These are phyloP conservation scores for Hypoxylon sp. DNA, from an alignment of 2,329 filamentous ascomycete species.

Conservation along the genomic window DNA sequence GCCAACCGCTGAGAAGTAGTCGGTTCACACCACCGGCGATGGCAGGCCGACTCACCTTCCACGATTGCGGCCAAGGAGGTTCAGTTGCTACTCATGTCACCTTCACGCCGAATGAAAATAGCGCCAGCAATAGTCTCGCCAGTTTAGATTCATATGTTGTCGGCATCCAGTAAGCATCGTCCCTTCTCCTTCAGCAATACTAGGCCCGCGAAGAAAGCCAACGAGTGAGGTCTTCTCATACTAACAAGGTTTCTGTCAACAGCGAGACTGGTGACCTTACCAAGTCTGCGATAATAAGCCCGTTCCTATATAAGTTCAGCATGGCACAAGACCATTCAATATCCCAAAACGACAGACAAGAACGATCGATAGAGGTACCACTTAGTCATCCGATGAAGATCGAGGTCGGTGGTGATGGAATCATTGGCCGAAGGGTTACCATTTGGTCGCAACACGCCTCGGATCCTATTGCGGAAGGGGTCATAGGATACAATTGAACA, in stretches of 20 bases:
- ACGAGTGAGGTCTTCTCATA: constrained; percentile 1
- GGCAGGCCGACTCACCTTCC: constrained; percentile 58
- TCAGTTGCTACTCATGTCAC: constrained; percentile 61
- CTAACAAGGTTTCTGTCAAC: constrained; percentile 23
- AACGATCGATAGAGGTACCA: constrained; percentile 53
- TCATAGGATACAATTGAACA: constrained; percentile 64
- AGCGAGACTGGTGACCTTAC: constrained; percentile 63
- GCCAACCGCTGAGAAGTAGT: constrained; percentile 47
- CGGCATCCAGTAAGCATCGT: constrained; percentile 62
- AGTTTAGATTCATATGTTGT: constrained; percentile 54
- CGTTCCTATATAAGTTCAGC: constrained; percentile 59
- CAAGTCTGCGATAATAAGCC: constrained; percentile 59
- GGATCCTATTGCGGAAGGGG: constrained; percentile 62
- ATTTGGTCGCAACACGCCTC: constrained; percentile 51
- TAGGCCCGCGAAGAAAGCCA: neutral
- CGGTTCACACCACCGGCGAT: constrained; percentile 29
- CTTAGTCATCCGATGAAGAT: constrained; percentile 60
- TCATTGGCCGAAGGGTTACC: constrained; percentile 66
- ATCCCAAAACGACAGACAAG: constrained; percentile 18
- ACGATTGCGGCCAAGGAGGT: constrained; percentile 58
- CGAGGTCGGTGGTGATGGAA: constrained; percentile 62
- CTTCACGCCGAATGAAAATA: constrained; percentile 55
- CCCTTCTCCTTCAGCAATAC: neutral
- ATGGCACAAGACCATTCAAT: constrained; percentile 45
- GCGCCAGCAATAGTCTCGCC: constrained; percentile 39